phyloP scores from a whole-genome alignment of 352 stramenopile genomes.

The Thraustochytrium aureum region DNA sequence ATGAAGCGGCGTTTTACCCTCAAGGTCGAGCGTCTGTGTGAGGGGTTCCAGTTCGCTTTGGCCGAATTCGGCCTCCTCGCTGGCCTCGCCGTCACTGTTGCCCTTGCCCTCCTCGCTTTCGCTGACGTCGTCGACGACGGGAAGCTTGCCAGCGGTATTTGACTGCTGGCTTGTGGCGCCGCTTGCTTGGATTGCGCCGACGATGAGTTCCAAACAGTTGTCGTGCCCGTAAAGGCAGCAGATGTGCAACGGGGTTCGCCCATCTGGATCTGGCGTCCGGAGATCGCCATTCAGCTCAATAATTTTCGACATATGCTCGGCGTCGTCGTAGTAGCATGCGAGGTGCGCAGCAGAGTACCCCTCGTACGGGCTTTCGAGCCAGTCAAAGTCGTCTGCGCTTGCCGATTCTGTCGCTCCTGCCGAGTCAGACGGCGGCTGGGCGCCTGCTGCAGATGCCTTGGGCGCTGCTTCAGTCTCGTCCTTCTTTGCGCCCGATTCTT shows the following conservation, averaged over 20 bases:
- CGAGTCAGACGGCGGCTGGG: background rate
- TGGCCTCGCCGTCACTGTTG: no score
- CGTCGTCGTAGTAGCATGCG: constrained; percentile 34
- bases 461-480: background rate
- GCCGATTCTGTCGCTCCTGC: background rate
- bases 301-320: constrained; percentile 3
- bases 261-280: constrained; percentile 8
- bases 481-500: background rate
- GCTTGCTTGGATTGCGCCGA: background rate
- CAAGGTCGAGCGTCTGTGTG: background rate
- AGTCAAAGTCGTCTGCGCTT: constrained; percentile 4
- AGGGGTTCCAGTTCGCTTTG: background rate
- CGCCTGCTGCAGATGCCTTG: background rate
- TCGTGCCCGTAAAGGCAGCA: constrained; percentile 32
- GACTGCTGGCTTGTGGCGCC: no score
- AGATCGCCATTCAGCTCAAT: constrained; percentile 28
- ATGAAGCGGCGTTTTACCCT: constrained; percentile 19
- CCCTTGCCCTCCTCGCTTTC: background rate
- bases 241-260: constrained; percentile 33
- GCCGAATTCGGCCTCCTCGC: no score
- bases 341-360: constrained; percentile 47
- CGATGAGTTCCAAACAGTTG: constrained; percentile 24
- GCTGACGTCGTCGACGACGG: background rate
- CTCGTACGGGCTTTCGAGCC: constrained; percentile 30
- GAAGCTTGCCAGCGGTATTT: no score